Evolutionary conservation across 345 rosid species (phyloP), one percentile per base, ranked within the genome.

Genomic region (Mallotus nudiflorus): DNA sequence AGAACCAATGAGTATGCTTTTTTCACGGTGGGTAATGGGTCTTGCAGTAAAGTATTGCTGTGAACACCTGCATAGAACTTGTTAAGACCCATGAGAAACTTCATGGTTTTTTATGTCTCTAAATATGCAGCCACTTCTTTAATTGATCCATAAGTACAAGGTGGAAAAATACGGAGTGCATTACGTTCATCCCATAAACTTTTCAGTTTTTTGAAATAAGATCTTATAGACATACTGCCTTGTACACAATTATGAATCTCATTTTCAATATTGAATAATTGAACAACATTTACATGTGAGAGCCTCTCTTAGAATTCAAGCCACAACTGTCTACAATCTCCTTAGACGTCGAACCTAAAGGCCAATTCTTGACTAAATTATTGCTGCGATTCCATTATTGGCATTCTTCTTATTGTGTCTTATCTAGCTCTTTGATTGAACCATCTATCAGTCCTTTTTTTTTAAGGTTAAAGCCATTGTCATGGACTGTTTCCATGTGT

Each of bases 1-100:
- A 55, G 29, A 55, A 55, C 60, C 33, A 55, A 27, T 5, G 60
- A 55, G 3, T 55, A 55, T 15, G 60, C 60, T 33, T 55, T 55
- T 13, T 55, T 55, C 16, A 55, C 33, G 24, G 29, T 55, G 60
- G 60, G 64, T 59, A 59, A 33, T 18, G 64, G 64, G 8, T 59
- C 64, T 12, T 15, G 24, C 2, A 59, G 11, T 27, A 59, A 31
- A 7, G 46, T 59, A 22, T 59, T 59, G 27, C 64, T 35, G 3
- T 3, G 45, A 18, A 59, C 64, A 59, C 45, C 7, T 35, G 22
- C 64, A 19, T 59, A 59, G 0, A 27, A 33, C 5, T 59, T 45
- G 33, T 35, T 59, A 14, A 59, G 64, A 5, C 64, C 25, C 64
- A 59, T 59, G 45, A 59, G 53, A 49, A 49, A 49, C 2, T 49